phyloP scores from a whole-genome alignment of 2,329 filamentous ascomycete species.

The Pseudogymnoascus verrucosus region DNA sequence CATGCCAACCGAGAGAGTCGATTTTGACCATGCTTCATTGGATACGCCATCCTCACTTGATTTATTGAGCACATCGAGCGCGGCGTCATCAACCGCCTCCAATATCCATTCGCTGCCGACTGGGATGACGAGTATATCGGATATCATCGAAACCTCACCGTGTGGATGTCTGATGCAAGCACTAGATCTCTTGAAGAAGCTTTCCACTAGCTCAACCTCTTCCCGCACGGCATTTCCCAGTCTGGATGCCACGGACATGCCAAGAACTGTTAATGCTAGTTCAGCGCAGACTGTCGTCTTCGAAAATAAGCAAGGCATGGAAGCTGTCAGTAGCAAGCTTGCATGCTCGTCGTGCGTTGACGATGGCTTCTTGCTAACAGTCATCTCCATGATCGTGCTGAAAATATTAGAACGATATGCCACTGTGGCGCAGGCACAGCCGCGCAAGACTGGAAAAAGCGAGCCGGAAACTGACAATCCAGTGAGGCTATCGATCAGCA shows the following conservation, averaged over 20 bases:
- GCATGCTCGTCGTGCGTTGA: conserved; percentile 27
- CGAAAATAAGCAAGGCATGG: conserved; percentile 26
- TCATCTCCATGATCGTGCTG: conserved; percentile 29
- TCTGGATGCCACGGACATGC: background rate
- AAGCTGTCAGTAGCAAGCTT: conserved; percentile 27
- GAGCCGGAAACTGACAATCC: background rate
- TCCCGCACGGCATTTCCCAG: too few relatives aligned
- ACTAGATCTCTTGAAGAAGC: conserved; percentile 21
- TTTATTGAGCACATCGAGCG: background rate
- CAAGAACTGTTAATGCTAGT: background rate
- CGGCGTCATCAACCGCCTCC: background rate
- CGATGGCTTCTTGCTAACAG: conserved; percentile 27
- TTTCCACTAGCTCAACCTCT: conserved; percentile 15
- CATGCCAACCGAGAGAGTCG: background rate
- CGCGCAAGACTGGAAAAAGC: background rate
- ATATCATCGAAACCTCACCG: background rate
- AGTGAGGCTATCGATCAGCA: conserved; percentile 11
- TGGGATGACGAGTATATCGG: background rate
- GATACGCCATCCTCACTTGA: background rate
- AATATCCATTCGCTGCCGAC: background rate
- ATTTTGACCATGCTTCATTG: background rate
- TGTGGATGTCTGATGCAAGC: conserved; percentile 19
- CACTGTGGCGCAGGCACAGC: conserved; percentile 16
- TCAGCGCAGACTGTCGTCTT: conserved; percentile 20
- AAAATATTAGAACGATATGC: conserved; percentile 30